phyloP scores from a whole-genome alignment of 176 grass and related monocot species.

The Eleusine coracana region DNA sequence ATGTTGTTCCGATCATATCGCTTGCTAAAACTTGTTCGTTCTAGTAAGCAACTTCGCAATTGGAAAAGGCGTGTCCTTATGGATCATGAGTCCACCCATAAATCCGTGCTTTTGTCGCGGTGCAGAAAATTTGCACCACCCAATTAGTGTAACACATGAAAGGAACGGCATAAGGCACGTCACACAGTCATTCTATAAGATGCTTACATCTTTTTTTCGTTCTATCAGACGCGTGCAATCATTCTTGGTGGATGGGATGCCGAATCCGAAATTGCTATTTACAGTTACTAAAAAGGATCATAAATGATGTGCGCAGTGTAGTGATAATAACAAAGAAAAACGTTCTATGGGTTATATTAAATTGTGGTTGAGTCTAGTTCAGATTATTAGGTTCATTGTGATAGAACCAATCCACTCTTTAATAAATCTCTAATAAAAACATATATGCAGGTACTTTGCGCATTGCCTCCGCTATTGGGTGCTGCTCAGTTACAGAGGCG shows the following conservation, averaged over 20 bases:
- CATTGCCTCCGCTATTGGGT: too few species aligned
- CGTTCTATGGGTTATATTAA: too few species aligned
- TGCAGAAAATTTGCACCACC: not conserved
- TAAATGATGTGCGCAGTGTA: not conserved
- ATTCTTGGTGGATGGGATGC: not conserved
- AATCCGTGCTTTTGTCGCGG: not conserved
- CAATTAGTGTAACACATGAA: not conserved
- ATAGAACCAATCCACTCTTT: too few species aligned
- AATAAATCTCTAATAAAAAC: too few species aligned
- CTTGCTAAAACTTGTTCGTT: not conserved
- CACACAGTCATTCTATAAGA: too few species aligned
- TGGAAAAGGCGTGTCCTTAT: not conserved
- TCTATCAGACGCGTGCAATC: not conserved
- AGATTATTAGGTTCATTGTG: too few species aligned
- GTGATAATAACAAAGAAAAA: too few species aligned
- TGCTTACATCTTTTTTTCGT: not conserved
- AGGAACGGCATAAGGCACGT: not conserved
- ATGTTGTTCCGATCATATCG: not conserved
- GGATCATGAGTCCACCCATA: not conserved
- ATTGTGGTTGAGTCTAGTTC: too few species aligned
- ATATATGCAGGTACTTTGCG: too few species aligned
- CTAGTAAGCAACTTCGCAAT: not conserved
- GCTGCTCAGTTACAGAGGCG: too few species aligned
- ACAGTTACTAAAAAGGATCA: not conserved
- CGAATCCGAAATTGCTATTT: not conserved